phyloP scores from a whole-genome alignment of 139 green algal species.

The Chlamydomonas sphaeroides region DNA sequence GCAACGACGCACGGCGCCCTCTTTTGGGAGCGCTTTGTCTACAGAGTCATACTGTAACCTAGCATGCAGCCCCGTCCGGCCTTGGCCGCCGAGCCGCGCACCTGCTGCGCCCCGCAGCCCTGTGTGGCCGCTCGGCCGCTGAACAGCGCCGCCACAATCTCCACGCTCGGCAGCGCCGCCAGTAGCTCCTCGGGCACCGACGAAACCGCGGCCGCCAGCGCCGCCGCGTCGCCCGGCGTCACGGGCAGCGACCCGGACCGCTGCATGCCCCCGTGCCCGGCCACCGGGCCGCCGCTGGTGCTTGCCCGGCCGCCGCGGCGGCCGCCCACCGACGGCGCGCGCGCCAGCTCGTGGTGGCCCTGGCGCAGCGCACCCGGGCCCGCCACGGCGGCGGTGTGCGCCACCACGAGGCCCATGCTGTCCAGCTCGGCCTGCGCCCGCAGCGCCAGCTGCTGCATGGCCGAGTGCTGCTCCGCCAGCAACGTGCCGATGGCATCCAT shows the following conservation, averaged over 20 bases:
- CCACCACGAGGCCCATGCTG: not conserved
- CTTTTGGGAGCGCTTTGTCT: not conserved
- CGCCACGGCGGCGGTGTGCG: too few species aligned
- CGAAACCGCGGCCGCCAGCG: not conserved
- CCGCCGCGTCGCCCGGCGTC: not conserved
- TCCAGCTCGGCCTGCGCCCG: slow-evolving; percentile 31
- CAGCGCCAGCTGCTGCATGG: slow-evolving; percentile 33
- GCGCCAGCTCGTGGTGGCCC: not conserved
- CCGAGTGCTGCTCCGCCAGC: not conserved
- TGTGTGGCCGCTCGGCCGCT: not conserved
- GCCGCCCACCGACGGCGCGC: not conserved
- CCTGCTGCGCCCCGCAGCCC: not conserved
- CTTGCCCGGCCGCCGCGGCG: slow-evolving; percentile 3
- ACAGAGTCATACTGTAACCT: not conserved
- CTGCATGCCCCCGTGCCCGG: not conserved
- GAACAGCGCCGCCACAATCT: slow-evolving; percentile 22
- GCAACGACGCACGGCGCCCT: not conserved
- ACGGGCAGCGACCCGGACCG: not conserved
- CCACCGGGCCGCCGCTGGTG: not conserved
- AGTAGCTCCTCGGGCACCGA: not conserved
- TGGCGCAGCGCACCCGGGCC: not conserved
- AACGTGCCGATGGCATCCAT: slow-evolving; percentile 27
- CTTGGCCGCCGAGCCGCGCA: not conserved
- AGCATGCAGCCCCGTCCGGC: not conserved
- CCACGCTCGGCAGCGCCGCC: slow-evolving; percentile 17